Conservation (phyloP, 306 rosid genomes). For the Astragalus membranaceus region DNA sequence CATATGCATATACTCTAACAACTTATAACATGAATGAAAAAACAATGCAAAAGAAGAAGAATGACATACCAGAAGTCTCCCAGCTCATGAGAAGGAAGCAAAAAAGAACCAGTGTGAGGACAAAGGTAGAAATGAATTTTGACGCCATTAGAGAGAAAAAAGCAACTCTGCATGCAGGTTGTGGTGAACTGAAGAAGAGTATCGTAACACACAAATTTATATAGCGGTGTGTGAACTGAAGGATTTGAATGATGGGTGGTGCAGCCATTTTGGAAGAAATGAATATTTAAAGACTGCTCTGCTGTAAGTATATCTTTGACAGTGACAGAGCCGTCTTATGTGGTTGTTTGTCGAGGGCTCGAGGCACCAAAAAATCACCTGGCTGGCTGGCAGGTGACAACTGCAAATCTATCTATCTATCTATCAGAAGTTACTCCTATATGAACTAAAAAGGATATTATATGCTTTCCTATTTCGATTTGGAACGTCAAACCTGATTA, state of each 20-base stretch:
- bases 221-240: constrained; percentile 31
- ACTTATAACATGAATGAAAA: background rate
- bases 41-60: background rate
- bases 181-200: background rate
- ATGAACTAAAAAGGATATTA: background rate
- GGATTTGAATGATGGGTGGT: constrained; percentile 38
- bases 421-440: no score
- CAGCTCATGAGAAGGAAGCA: constrained; percentile 25
- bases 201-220: constrained; percentile 32
- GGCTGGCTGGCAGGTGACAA: constrained; percentile 28
- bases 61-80: constrained; percentile 36
- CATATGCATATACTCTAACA: background rate
- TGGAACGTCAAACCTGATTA: background rate
- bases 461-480: background rate
- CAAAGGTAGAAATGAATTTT: constrained; percentile 14
- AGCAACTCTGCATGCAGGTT: background rate
- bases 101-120: constrained; percentile 25
- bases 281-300: constrained; percentile 17
- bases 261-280: constrained; percentile 60
- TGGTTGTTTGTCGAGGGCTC: background rate
- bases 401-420: background rate
- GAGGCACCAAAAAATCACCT: constrained; percentile 29
- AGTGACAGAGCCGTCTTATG: constrained; percentile 50
- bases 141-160: constrained; percentile 37
- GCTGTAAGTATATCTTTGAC: background rate